Base-by-base conservation (phyloP, 2,329 filamentous ascomycete species). In the Elsinoe necatrix region DNA sequence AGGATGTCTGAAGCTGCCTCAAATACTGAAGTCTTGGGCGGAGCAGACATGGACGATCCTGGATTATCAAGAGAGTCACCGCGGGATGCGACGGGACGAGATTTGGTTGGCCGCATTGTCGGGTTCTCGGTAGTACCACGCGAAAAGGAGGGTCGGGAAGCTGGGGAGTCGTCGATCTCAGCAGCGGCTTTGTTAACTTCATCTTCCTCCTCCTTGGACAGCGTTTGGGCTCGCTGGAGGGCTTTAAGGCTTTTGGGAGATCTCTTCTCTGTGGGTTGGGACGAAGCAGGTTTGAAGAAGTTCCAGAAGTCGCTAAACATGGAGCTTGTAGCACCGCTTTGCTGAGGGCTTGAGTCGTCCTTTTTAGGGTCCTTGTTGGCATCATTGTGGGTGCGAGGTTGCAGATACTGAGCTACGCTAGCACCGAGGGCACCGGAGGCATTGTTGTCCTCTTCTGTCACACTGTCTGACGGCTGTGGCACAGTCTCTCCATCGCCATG, bases 1-100 rank as follows among this genome's bases (percentile, higher is more conserved):
- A 98, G 80, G 2, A 98, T 75, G 69, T 98, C 92, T 9, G 90
- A 89, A 0, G 93, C 93, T 3, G 92, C 91, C 72, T 98, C 93
- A 59, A 98, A 95, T 61, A 98, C 87, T 0, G 89, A 95, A 0
- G 93, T 97, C 64, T 83, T 86, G 0, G 93, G 93, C 3, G 93
- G 93, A 6, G 89, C 85, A 54, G 81, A 76, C 56, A 86, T 68
- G 45, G 73, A 71, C 50, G 65, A 63, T 6, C 16, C 14, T 7
- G 69, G 64, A 39, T 79, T 74, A 47, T 77, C 73, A 35, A 76
- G 62, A 3, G 78, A 79, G 59, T 79, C 75, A 6, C 78, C 78
- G 56, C 77, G 70, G 3, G 76, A 74, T 3, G 73, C 72, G 31
- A 65, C 63, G 3, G 75, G 75, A 55, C 75, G 69, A 12, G 29